These are phyloP conservation scores for Calocybe cyanea DNA, from an alignment of 768 basidiomycete species.

Conservation along the genomic window DNA sequence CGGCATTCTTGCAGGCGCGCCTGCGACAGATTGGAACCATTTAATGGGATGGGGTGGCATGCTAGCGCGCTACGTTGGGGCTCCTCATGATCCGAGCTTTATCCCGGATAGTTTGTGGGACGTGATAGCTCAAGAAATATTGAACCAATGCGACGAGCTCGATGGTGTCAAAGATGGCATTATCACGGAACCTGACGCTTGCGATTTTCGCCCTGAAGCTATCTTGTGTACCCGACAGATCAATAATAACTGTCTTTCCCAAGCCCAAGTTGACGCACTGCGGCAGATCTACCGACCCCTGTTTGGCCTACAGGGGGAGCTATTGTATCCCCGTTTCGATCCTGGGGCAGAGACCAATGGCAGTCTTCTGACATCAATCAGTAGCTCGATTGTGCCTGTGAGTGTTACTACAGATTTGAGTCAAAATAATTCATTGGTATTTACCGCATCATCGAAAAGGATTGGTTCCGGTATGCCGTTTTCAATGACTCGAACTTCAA, in stretches of 20 bases:
- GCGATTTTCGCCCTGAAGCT: constrained; percentile 9
- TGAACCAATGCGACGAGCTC: too few relatives aligned
- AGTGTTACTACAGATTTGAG: neutral
- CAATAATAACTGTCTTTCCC: constrained; percentile 3
- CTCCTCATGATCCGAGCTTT: constrained; percentile 3
- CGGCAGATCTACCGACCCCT: constrained; percentile 8
- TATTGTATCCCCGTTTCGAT: constrained; percentile 9
- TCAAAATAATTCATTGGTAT: too few relatives aligned
- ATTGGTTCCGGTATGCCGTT: constrained; percentile 9
- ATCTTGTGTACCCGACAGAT: neutral
- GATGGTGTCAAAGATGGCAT: too few relatives aligned
- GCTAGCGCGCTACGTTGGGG: neutral
- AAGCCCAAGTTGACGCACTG: constrained; percentile 4
- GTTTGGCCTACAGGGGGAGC: constrained; percentile 1
- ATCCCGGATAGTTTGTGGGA: constrained; percentile 1
- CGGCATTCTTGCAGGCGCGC: too few relatives aligned
- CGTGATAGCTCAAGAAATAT: constrained; percentile 3
- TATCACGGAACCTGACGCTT: constrained; percentile 6
- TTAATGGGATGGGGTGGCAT: constrained; percentile 1
- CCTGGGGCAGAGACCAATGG: constrained; percentile 9
- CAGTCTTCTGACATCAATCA: neutral
- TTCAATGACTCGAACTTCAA: constrained; percentile 8
- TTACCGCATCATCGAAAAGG: neutral
- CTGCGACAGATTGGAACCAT: constrained; percentile 3
- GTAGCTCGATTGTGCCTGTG: constrained; percentile 1